Evolutionary conservation across 768 basidiomycete genomes (phyloP).

Genomic region (Phanerochaete sordida): DNA sequence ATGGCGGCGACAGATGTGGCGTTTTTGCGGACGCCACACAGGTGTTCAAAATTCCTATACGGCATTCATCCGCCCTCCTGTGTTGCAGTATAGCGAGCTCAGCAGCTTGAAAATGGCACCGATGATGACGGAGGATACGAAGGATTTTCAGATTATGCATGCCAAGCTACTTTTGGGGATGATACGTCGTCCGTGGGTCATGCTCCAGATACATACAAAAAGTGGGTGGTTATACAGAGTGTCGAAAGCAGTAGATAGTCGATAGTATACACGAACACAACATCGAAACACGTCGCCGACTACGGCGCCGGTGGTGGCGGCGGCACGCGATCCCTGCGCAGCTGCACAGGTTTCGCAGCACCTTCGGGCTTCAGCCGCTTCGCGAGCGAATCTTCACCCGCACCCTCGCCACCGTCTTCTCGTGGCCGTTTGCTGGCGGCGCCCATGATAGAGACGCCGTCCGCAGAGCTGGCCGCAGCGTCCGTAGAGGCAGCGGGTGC

Average conservation of each 20-base stretch:
- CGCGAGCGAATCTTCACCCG: conserved; percentile 55
- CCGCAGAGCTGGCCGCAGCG: conserved; percentile 28
- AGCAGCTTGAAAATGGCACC: too few species aligned
- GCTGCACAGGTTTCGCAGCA: conserved; percentile 26
- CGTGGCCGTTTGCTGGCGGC: conserved; percentile 63
- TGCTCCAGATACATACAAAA: conserved; percentile 4
- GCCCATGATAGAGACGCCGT: conserved; percentile 57
- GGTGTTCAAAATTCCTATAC: too few species aligned
- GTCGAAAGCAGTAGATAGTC: conserved; percentile 2
- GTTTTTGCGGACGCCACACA: too few species aligned
- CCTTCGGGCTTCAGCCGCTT: conserved; percentile 57
- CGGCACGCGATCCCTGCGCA: conserved; percentile 22
- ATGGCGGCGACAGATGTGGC: too few species aligned
- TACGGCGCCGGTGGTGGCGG: conserved; percentile 14
- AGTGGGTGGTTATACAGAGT: not conserved
- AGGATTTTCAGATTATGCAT: not conserved
- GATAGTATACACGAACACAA: not conserved
- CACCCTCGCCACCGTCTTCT: conserved; percentile 41
- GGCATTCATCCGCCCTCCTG: too few species aligned
- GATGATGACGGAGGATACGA: too few species aligned
- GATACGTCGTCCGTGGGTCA: not conserved
- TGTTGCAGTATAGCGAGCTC: too few species aligned
- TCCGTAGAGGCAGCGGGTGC: conserved; percentile 27
- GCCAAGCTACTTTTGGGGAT: not conserved
- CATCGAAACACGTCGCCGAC: not conserved